Evolutionary conservation across 495 filamentous ascomycete species (phyloP).

Genomic region (Rhypophila decipiens): DNA sequence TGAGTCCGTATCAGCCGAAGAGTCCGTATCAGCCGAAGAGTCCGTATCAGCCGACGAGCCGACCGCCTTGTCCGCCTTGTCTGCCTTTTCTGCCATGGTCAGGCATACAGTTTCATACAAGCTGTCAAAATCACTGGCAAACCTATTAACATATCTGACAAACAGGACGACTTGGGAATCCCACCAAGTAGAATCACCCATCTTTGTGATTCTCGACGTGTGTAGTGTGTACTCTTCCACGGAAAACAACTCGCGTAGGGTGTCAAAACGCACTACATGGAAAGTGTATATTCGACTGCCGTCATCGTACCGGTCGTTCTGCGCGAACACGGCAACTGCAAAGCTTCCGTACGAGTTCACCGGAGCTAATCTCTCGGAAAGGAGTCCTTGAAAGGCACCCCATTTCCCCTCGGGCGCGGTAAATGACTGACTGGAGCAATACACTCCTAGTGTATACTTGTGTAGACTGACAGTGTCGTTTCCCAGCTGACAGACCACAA

Average conservation of each 20-base stretch:
- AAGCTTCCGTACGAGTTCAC: neutral
- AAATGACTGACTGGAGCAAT: neutral
- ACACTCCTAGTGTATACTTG: neutral
- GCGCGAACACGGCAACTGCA: neutral
- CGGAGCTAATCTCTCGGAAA: neutral
- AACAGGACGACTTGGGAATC: neutral
- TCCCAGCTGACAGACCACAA: neutral
- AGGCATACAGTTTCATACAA: too few relatives aligned
- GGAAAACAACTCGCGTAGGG: neutral
- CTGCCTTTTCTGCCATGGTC: neutral
- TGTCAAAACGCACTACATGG: neutral
- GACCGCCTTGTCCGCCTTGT: neutral
- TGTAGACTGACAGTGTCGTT: neutral
- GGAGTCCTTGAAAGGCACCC: neutral
- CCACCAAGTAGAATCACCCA: neutral
- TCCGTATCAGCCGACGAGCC: too few relatives aligned
- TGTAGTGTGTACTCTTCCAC: neutral
- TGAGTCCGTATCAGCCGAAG: too few relatives aligned
- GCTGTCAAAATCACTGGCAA: too few relatives aligned
- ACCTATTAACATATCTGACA: too few relatives aligned
- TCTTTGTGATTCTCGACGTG: too few relatives aligned
- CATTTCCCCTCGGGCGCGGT: neutral
- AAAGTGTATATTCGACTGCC: neutral
- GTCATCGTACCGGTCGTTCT: neutral
- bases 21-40: too few relatives aligned